Percentiles rank a stretch among this genome's conserved stretches.
Conservation (phyloP, 2,329 filamentous ascomycete genomes). For the Diaporthe sp. region DNA sequence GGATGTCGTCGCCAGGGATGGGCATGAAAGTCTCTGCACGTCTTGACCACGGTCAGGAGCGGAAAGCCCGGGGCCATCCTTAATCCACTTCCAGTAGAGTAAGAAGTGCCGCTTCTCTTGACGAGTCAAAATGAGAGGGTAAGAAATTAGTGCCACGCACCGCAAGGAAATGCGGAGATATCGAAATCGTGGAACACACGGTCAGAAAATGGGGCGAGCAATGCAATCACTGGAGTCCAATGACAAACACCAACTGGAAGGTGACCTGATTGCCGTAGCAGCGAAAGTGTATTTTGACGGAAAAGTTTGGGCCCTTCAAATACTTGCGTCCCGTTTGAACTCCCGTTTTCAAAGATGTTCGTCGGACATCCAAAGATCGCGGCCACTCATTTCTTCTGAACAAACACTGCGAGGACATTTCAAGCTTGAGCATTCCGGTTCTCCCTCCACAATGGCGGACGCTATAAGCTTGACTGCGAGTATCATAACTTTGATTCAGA, state of each 20-base stretch:
- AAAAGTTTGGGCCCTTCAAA: neutral
- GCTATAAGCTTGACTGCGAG: neutral
- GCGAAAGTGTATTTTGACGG: neutral
- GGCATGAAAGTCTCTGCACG: too few species aligned
- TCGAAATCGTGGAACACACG: neutral
- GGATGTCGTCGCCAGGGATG: too few species aligned
- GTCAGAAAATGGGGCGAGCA: neutral
- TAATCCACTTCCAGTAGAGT: neutral
- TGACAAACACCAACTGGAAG: neutral
- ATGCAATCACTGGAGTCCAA: neutral
- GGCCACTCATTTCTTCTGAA: neutral
- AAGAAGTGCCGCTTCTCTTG: neutral
- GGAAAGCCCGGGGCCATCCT: neutral
- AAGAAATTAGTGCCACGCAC: too few species aligned
- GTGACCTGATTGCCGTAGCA: neutral
- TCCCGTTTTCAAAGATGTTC: neutral
- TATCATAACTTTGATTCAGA: neutral
- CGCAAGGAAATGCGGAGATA: neutral
- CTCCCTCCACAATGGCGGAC: neutral
- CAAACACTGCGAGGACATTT: neutral
- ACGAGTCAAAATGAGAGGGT: neutral
- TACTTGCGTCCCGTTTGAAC: neutral
- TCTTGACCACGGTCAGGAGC: too few species aligned
- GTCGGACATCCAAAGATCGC: neutral
- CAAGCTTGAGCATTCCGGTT: neutral